Evolutionary conservation across 768 basidiomycete species (phyloP).

Genomic region (Trametes cingulata): DNA sequence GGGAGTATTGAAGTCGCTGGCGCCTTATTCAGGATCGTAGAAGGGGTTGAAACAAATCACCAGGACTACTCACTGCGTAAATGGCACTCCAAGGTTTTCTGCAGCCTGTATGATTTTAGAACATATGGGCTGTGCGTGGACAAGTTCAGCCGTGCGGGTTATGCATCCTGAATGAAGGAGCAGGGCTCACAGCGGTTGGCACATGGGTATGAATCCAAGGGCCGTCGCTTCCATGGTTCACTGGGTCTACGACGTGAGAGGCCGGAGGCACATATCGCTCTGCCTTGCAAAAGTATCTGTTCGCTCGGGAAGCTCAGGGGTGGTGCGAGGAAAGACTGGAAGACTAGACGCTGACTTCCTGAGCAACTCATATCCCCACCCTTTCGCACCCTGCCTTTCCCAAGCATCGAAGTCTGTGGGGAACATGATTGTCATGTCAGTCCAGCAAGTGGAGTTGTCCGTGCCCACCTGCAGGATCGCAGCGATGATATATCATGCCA

Average conservation of each 20-base stretch:
- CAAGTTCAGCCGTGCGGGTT: background rate
- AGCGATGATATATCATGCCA: constrained; percentile 29
- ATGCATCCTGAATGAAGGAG: no score
- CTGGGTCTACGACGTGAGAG: background rate
- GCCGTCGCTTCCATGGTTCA: constrained; percentile 13
- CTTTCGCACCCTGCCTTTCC: constrained; percentile 23
- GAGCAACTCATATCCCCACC: constrained; percentile 28
- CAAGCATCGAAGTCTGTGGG: constrained; percentile 27
- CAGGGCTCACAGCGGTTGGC: background rate
- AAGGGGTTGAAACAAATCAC: background rate
- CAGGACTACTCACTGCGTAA: background rate
- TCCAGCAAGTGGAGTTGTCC: background rate
- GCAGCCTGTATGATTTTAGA: background rate
- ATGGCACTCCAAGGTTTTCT: background rate
- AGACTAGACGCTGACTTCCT: constrained; percentile 1
- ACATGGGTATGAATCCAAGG: constrained; percentile 1
- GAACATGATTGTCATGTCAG: background rate
- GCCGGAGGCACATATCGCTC: constrained; percentile 20
- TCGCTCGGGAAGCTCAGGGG: no score
- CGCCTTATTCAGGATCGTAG: no score
- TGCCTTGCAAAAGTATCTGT: constrained; percentile 27
- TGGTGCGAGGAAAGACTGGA: no score
- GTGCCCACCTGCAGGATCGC: constrained; percentile 25
- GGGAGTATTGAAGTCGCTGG: constrained; percentile 24
- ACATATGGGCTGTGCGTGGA: constrained; percentile 6